Conservation (phyloP, 345 rosid species). For the Brassica napus region DNA sequence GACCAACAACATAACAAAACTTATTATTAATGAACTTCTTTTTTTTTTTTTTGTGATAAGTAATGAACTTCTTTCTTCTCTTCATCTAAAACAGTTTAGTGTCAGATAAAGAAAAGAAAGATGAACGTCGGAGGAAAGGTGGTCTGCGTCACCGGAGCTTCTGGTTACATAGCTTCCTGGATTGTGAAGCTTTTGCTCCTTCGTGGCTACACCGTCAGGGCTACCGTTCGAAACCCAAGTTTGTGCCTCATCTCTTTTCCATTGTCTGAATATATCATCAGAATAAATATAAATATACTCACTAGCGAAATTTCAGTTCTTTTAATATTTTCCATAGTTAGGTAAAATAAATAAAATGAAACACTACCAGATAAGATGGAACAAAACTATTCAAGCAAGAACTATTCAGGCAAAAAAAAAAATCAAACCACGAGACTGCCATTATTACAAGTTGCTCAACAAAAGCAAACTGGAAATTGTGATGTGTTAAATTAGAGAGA, state of each 20-base stretch:
- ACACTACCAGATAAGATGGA: too few relatives aligned
- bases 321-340: too few relatives aligned
- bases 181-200: slow-evolving; percentile 52
- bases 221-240: slow-evolving; percentile 54
- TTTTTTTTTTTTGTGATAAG: too few relatives aligned
- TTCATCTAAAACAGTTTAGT: not conserved
- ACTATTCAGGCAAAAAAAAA: too few relatives aligned
- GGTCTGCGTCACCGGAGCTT: slow-evolving; percentile 58
- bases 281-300: too few relatives aligned
- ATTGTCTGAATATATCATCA: not conserved
- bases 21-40: not conserved
- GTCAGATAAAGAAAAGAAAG: not conserved
- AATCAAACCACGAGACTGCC: too few relatives aligned
- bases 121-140: slow-evolving; percentile 39
- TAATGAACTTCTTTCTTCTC: not conserved
- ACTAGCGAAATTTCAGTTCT: not conserved
- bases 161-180: slow-evolving; percentile 56
- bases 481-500: too few relatives aligned
- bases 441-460: too few relatives aligned
- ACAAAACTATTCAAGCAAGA: too few relatives aligned
- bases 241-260: not conserved
- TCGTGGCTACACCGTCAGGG: slow-evolving; percentile 50
- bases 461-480: too few relatives aligned
- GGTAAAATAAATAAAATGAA: too few relatives aligned
- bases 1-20: not conserved